phyloP scores from a whole-genome alignment of 225 moss, liverwort and hornwort genomes.

The Straminergon stramineum region DNA sequence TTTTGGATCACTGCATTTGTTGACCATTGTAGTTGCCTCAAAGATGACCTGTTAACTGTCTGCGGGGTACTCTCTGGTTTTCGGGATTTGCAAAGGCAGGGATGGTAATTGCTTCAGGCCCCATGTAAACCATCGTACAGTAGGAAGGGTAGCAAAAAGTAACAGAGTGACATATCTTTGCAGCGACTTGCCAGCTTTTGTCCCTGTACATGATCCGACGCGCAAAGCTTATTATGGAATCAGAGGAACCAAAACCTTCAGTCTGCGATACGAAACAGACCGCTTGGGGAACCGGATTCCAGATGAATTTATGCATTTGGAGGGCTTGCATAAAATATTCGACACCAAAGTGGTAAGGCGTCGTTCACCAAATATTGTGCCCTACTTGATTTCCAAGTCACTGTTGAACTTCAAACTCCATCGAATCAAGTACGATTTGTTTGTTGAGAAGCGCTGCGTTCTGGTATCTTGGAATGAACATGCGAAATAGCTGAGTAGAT shows the following conservation, averaged over 20 bases:
- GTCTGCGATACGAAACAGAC: slow-evolving; percentile 75
- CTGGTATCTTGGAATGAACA: neutral
- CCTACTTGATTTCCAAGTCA: neutral
- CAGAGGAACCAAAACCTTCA: slow-evolving; percentile 64
- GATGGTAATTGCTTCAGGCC: neutral
- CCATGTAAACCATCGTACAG: neutral
- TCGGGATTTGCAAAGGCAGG: neutral
- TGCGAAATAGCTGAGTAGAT: neutral
- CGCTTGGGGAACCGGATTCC: slow-evolving; percentile 68
- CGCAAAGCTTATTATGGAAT: slow-evolving; percentile 81
- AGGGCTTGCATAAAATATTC: slow-evolving; percentile 69
- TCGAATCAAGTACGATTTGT: neutral
- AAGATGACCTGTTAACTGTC: neutral
- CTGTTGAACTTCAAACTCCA: neutral
- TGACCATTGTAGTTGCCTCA: neutral
- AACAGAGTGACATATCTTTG: slow-evolving; percentile 12
- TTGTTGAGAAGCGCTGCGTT: neutral
- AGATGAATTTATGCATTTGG: slow-evolving; percentile 74
- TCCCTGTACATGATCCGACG: slow-evolving; percentile 81
- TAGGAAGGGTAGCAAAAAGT: neutral
- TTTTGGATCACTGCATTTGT: neutral
- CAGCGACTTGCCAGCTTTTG: slow-evolving; percentile 94
- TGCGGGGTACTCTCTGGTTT: neutral
- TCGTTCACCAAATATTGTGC: neutral
- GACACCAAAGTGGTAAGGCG: slow-evolving; percentile 67